Evolutionary conservation across 176 grass and related monocot genomes (phyloP), one percentile per base, ranked within the genome.

Genomic region (Alloteropsis semialata): DNA sequence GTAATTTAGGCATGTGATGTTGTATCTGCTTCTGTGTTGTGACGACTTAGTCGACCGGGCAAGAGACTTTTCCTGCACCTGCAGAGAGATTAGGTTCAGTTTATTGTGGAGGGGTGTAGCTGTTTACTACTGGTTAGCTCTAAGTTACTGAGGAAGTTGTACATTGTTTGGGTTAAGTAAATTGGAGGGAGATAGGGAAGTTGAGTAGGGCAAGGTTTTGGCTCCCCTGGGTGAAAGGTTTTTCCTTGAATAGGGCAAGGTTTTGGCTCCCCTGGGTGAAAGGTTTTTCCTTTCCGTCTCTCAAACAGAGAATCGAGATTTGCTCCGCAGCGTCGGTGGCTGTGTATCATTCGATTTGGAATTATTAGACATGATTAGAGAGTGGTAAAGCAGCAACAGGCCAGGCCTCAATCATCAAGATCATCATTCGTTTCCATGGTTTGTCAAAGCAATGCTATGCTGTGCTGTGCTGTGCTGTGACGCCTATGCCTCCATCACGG

Each of bases 11-110:
- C 46, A 69, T 69, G 60, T 79, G 41, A 21, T 48, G 43, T 13
- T 79, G 49, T 69, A 66, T 81, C 65, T 81, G 65, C 78, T 81
- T 69, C 48, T 66, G 62, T 24, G 58, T 64, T 79, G 59, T 79
- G 59, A 24, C 58, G 14, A 59, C 21, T n/a, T 67, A 53, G 29
- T 34, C 46, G 6, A 53, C 71, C 48, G 48, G 46, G 45, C 29
- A 74, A 74, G 30, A 74, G 48, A 73, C 44, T 51, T 73, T 38
- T 25, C 32, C 48, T 55, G 49, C 46, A 74, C n/a, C 46, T n/a
- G 28, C 70, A 21, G 29, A 65, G 8, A 11, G 33, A 19, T 37
- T 65, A 37, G 63, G 41, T 34, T 22, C 5, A 36, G 28, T 55
- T 75, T 55, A 5, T n/a, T 55, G 29, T 75, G 49, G 72, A 25